Evolutionary conservation across 768 basidiomycete genomes (phyloP).

Genomic region (Lanmaoa pseudosensibilis): DNA sequence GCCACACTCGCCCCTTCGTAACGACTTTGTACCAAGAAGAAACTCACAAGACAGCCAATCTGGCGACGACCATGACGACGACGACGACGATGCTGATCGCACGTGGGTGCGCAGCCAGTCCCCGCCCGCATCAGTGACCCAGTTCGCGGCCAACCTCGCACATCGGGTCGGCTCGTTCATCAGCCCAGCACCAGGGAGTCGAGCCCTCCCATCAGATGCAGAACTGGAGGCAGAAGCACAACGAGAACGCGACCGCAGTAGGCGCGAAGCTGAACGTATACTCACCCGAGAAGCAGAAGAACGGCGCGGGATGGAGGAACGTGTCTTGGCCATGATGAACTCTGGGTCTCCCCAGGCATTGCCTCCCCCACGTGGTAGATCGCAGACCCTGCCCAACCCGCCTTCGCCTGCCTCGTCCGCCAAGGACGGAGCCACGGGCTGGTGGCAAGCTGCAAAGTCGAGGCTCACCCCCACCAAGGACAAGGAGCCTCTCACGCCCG

Average conservation of each 20-base stretch:
- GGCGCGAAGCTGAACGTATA: slow-evolving; percentile 78
- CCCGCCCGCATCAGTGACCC: slow-evolving; percentile 66
- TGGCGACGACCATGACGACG: slow-evolving; percentile 42
- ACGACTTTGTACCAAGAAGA: slow-evolving; percentile 49
- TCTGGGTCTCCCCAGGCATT: slow-evolving; percentile 36
- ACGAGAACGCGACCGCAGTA: slow-evolving; percentile 69
- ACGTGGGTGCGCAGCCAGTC: slow-evolving; percentile 43
- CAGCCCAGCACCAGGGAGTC: slow-evolving; percentile 45
- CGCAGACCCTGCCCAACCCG: slow-evolving; percentile 54
- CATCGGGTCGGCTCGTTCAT: slow-evolving; percentile 73
- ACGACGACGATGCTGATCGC: slow-evolving; percentile 33
- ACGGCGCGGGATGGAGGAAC: slow-evolving; percentile 66
- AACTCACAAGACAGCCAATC: slow-evolving; percentile 54
- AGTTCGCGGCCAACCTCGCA: slow-evolving; percentile 72
- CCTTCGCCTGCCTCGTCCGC: slow-evolving; percentile 64
- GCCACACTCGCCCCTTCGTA: slow-evolving; percentile 73
- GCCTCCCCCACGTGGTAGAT: slow-evolving; percentile 62
- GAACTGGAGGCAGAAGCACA: slow-evolving; percentile 82
- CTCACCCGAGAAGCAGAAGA: slow-evolving; percentile 70
- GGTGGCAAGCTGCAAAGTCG: slow-evolving; percentile 78
- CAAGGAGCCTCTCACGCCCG: slow-evolving; percentile 72
- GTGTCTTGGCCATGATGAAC: slow-evolving; percentile 73
- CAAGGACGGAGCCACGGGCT: slow-evolving; percentile 55
- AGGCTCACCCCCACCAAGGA: slow-evolving; percentile 78
- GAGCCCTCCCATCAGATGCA: slow-evolving; percentile 62